Evolutionary conservation across 1,284 basidiomycete species (phyloP).

Genomic region (Sporisorium reilianum): DNA sequence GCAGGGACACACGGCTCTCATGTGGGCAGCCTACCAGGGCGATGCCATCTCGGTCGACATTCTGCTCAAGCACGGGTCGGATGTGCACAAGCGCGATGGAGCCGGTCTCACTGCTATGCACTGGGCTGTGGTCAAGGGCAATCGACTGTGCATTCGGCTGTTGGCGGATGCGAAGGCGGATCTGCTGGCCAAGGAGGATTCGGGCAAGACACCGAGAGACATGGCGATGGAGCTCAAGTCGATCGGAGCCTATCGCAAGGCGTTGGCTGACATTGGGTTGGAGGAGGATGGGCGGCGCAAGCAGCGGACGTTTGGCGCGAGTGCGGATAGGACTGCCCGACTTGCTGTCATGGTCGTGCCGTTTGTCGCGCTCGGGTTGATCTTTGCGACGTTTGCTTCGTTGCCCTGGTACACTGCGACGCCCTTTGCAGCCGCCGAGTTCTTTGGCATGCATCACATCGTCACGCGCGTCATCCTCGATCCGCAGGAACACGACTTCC

Average conservation of each 20-base stretch:
- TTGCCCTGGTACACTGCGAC: slow-evolving; percentile 91
- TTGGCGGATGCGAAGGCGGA: slow-evolving; percentile 88
- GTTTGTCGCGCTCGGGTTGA: slow-evolving; percentile 80
- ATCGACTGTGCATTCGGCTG: slow-evolving; percentile 83
- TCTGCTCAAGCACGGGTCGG: slow-evolving; percentile 87
- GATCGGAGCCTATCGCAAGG: slow-evolving; percentile 85
- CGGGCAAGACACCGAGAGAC: slow-evolving; percentile 88
- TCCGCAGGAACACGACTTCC: slow-evolving; percentile 52
- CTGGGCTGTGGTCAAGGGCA: slow-evolving; percentile 98
- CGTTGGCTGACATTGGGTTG: slow-evolving; percentile 80
- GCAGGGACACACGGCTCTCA: slow-evolving; percentile 92
- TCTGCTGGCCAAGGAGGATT: slow-evolving; percentile 82
- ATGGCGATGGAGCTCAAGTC: slow-evolving; percentile 90
- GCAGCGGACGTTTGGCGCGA: slow-evolving; percentile 70
- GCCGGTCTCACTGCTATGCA: slow-evolving; percentile 89
- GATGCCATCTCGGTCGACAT: slow-evolving; percentile 94
- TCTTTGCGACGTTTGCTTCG: slow-evolving; percentile 83
- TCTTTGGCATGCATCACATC: slow-evolving; percentile 92
- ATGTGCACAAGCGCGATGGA: slow-evolving; percentile 80
- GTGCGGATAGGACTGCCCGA: slow-evolving; percentile 83
- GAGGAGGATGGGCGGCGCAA: slow-evolving; percentile 73
- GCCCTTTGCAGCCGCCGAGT: slow-evolving; percentile 83
- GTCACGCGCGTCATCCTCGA: slow-evolving; percentile 34
- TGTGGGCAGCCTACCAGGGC: slow-evolving; percentile 99
- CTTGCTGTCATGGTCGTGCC: slow-evolving; percentile 85